Conservation (phyloP, 1,284 basidiomycete species). For the Marasmius fiardii region DNA sequence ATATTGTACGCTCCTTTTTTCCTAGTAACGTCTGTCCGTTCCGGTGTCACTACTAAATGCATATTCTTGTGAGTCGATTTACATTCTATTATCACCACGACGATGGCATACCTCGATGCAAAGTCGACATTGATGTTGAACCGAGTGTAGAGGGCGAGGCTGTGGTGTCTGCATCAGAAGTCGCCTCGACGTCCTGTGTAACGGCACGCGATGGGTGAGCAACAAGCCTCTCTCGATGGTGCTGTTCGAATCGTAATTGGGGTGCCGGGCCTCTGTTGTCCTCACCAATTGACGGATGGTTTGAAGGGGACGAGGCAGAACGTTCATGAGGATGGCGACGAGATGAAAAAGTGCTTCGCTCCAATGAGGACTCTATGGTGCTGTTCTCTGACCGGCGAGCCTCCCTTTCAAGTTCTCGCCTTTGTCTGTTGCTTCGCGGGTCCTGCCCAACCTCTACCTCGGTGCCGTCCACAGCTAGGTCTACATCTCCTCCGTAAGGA, state of each 20-base stretch:
- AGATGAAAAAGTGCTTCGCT: neutral
- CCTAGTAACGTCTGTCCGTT: slow-evolving; percentile 32
- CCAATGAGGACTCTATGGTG: slow-evolving; percentile 23
- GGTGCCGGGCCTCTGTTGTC: neutral
- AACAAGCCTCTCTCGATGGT: slow-evolving; percentile 50
- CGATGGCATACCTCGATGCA: slow-evolving; percentile 19
- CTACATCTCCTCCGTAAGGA: slow-evolving; percentile 28
- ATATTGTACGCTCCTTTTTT: slow-evolving; percentile 55
- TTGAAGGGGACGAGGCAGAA: slow-evolving; percentile 3
- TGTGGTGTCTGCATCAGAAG: slow-evolving; percentile 48
- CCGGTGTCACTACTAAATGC: slow-evolving; percentile 4
- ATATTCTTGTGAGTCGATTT: neutral
- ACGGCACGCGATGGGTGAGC: slow-evolving; percentile 68
- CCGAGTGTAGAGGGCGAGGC: slow-evolving; percentile 69
- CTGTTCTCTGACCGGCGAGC: slow-evolving; percentile 12
- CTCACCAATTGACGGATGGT: slow-evolving; percentile 9
- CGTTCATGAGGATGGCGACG: neutral
- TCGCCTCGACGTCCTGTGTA: slow-evolving; percentile 66
- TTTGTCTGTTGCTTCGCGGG: neutral
- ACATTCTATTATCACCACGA: too few species aligned
- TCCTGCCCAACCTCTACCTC: neutral
- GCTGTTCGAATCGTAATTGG: slow-evolving; percentile 27
- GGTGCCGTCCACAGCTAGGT: slow-evolving; percentile 16
- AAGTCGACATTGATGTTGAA: slow-evolving; percentile 31
- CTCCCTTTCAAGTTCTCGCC: neutral